phyloP scores from a whole-genome alignment of 2,329 filamentous ascomycete genomes.

The Hypoxylon sp. region DNA sequence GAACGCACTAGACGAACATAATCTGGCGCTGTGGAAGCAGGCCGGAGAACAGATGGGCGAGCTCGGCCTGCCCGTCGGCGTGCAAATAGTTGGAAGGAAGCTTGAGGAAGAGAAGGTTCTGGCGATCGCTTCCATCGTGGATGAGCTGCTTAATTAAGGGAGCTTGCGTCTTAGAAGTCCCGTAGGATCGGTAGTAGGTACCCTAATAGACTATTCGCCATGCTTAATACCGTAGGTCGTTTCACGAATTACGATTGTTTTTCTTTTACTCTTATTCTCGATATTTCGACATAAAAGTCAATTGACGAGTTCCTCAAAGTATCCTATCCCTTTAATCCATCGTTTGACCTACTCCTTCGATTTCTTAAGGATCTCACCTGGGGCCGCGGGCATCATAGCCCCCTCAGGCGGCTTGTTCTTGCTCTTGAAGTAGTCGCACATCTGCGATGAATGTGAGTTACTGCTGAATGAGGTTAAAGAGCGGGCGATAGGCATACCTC shows the following conservation, averaged over 20 bases:
- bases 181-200: not conserved
- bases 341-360: constrained; percentile 5
- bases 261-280: not conserved
- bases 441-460: constrained; percentile 54
- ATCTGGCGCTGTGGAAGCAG: constrained; percentile 56
- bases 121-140: constrained; percentile 50
- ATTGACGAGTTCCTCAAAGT: too few relatives aligned
- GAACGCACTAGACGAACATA: constrained; percentile 61
- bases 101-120: constrained; percentile 65
- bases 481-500: constrained; percentile 17
- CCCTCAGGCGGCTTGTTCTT: constrained; percentile 65
- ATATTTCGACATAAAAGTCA: too few relatives aligned
- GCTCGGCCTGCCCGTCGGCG: constrained; percentile 55
- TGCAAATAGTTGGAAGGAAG: constrained; percentile 61
- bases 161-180: not conserved
- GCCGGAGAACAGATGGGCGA: constrained; percentile 49
- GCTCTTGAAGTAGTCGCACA: constrained; percentile 76
- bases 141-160: constrained; percentile 38
- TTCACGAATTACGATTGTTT: not conserved
- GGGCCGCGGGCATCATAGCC: constrained; percentile 66
- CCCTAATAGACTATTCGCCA: not conserved
- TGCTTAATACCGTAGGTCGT: not conserved
- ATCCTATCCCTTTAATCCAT: not conserved
- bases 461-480: not conserved
- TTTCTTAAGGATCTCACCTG: constrained; percentile 59